These are phyloP conservation scores for Ocimum tenuiflorum DNA, from an alignment of 257 asterid genomes.

Conservation along the genomic window DNA sequence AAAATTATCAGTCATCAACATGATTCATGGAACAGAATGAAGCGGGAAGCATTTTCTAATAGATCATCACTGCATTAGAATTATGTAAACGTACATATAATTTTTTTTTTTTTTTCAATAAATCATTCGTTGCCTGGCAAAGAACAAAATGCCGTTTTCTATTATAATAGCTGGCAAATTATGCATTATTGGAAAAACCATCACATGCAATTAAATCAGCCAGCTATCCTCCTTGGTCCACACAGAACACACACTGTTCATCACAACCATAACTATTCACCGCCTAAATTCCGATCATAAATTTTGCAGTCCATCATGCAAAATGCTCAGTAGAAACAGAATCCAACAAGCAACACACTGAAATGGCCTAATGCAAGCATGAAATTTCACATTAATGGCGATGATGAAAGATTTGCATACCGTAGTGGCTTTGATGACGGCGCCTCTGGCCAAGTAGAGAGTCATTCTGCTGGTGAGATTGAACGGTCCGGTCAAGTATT, in stretches of 20 bases:
- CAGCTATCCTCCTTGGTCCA: conserved; percentile 33
- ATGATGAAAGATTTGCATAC: conserved; percentile 37
- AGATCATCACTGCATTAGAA: background rate
- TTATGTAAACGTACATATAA: background rate
- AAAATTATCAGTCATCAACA: background rate
- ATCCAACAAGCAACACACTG: too few species aligned
- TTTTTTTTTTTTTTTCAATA: too few species aligned
- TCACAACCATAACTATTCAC: background rate
- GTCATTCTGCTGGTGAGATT: conserved; percentile 91
- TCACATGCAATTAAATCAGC: conserved; percentile 33
- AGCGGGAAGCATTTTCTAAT: background rate
- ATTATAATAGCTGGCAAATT: conserved; percentile 26
- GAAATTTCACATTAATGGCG: too few species aligned
- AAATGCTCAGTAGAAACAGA: background rate
- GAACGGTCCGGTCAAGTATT: conserved; percentile 70
- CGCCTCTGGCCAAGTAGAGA: conserved; percentile 74
- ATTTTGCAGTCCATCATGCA: background rate
- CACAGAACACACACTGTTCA: conserved; percentile 5
- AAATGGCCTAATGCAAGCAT: too few species aligned
- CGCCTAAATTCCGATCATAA: conserved; percentile 4
- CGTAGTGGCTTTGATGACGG: conserved; percentile 75
- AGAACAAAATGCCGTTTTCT: conserved; percentile 12
- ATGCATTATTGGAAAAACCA: conserved; percentile 11
- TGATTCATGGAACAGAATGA: background rate
- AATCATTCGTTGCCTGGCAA: background rate